Percentiles rank a stretch among this genome's conserved stretches.
Conservation (phyloP, 2,329 filamentous ascomycete species). For the Ophiocordyceps camponoti-saundersi region DNA sequence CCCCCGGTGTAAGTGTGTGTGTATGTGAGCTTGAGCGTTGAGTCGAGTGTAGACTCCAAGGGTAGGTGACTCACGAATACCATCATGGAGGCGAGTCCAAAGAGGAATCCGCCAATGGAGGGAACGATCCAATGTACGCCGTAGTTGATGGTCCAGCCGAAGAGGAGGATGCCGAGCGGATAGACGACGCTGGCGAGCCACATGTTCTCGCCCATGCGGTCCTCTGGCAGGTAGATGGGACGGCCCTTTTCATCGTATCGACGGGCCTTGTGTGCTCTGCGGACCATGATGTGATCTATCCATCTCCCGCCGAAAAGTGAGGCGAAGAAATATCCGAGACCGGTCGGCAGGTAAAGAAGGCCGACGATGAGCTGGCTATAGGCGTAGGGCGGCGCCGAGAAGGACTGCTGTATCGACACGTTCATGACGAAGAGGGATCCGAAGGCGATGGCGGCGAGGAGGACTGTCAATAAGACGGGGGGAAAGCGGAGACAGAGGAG, state of each 20-base stretch:
- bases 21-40: not conserved
- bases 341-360: constrained; percentile 60
- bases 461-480: constrained; percentile 55
- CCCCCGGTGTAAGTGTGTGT: not conserved
- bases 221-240: constrained; percentile 56
- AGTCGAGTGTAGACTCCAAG: not conserved
- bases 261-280: constrained; percentile 53
- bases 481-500: constrained; percentile 58
- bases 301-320: constrained; percentile 57
- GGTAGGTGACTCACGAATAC: constrained; percentile 40
- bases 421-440: constrained; percentile 62
- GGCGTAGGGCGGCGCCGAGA: constrained; percentile 48
- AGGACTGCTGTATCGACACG: constrained; percentile 57
- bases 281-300: constrained; percentile 68
- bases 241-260: constrained; percentile 50
- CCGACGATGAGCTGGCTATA: constrained; percentile 55
- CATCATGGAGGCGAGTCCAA: constrained; percentile 64
- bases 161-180: constrained; percentile 54
- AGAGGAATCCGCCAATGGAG: constrained; percentile 52
- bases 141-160: constrained; percentile 56
- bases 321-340: constrained; percentile 53
- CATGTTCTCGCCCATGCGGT: constrained; percentile 68
- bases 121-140: constrained; percentile 48
- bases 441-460: constrained; percentile 60
- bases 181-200: constrained; percentile 59